These are phyloP conservation scores for Geotrichum cucujoidarum DNA, from an alignment of 1,139 yeast species.

Conservation along the genomic window DNA sequence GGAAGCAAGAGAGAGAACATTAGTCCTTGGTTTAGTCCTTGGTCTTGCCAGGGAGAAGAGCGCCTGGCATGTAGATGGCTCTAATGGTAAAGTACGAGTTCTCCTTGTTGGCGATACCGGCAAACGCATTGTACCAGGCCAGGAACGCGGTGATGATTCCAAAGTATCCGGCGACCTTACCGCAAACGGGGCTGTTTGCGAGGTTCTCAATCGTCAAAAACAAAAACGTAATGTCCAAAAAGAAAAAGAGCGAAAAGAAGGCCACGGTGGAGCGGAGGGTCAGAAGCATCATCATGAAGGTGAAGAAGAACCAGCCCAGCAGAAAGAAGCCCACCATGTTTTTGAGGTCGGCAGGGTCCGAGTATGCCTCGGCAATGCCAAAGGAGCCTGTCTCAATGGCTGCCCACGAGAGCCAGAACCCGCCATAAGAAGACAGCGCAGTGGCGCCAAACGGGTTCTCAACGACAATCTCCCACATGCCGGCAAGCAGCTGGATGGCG, in stretches of 20 bases:
- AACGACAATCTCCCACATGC: constrained; percentile 61
- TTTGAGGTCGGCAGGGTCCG: constrained; percentile 37
- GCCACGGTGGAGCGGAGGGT: constrained; percentile 81
- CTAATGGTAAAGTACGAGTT: constrained; percentile 57
- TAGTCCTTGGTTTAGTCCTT: not conserved
- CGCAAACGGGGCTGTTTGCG: constrained; percentile 33
- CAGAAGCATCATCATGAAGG: constrained; percentile 58
- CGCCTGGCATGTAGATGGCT: constrained; percentile 42
- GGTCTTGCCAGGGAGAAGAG: constrained; percentile 13
- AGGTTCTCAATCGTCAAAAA: constrained; percentile 60
- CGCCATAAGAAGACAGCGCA: constrained; percentile 75
- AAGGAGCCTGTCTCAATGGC: constrained; percentile 68
- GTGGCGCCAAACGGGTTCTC: constrained; percentile 89
- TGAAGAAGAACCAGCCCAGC: constrained; percentile 74
- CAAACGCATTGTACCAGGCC: constrained; percentile 85
- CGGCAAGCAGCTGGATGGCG: constrained; percentile 64
- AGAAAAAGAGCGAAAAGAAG: constrained; percentile 62
- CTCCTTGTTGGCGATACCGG: constrained; percentile 65
- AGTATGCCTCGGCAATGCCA: constrained; percentile 63
- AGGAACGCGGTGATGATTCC: constrained; percentile 69
- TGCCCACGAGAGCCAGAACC: constrained; percentile 77
- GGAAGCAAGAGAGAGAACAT: not conserved
- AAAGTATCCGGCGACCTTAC: constrained; percentile 70
- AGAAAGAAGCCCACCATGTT: constrained; percentile 71
- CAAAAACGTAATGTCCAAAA: constrained; percentile 61